A percentile compares a stretch with the other conserved stretches of the same genome.
Conservation (phyloP, 495 filamentous ascomycete genomes). For the Cladorrhinum samala region DNA sequence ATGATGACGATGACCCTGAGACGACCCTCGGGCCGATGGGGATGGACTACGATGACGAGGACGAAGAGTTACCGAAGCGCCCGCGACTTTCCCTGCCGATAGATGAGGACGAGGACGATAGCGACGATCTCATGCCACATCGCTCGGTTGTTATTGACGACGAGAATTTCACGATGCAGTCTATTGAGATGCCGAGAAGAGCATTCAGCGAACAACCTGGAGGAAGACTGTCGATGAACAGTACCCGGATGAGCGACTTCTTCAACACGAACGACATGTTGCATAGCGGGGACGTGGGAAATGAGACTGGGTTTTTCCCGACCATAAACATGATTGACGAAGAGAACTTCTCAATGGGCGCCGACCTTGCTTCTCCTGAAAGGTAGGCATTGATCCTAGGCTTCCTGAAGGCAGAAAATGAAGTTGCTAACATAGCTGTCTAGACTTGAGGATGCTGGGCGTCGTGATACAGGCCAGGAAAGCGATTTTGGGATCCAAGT, state of each 20-base stretch:
- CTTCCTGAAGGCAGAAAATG: conserved; percentile 25
- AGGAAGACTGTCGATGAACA: conserved; percentile 26
- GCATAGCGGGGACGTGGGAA: conserved; percentile 41
- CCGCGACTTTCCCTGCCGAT: conserved; percentile 66
- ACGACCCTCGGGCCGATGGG: conserved; percentile 29
- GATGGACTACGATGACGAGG: conserved; percentile 51
- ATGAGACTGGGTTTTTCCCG: conserved; percentile 44
- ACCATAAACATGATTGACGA: conserved; percentile 29
- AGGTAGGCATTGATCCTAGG: conserved; percentile 13
- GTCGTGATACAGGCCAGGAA: conserved; percentile 30
- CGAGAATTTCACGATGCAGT: conserved; percentile 60
- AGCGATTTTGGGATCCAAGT: conserved; percentile 44
- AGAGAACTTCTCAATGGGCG: conserved; percentile 8
- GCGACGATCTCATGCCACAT: conserved; percentile 54
- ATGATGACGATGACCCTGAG: conserved; percentile 5
- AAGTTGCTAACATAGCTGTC: conserved; percentile 9
- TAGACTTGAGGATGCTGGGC: conserved; percentile 33
- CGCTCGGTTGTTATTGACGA: conserved; percentile 60
- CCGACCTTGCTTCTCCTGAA: conserved; percentile 19
- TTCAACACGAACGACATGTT: conserved; percentile 43
- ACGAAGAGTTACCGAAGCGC: conserved; percentile 53
- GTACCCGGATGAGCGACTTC: conserved; percentile 60
- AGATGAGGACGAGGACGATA: conserved; percentile 52
- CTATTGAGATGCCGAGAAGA: conserved; percentile 63
- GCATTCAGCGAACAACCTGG: conserved; percentile 50